These are phyloP conservation scores for Moniliella sp. DNA, from an alignment of 1,284 basidiomycete genomes.

Conservation along the genomic window DNA sequence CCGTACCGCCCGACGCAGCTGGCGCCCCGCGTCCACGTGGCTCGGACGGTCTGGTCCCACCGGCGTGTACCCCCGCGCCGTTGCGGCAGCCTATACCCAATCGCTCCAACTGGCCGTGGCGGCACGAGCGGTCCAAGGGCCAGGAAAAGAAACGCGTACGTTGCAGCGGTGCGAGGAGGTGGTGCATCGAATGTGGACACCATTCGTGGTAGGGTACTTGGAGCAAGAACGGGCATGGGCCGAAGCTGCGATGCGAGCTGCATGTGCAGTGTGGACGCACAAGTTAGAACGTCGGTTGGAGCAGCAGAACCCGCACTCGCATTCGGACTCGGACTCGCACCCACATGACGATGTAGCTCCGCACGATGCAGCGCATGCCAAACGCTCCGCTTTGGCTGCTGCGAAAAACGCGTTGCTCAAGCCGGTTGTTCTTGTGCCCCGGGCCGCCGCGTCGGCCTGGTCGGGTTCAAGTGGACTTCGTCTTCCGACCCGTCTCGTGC, in stretches of 20 bases:
- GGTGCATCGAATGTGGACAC: slow-evolving; percentile 68
- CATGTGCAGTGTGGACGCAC: slow-evolving; percentile 50
- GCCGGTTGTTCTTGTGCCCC: slow-evolving; percentile 84
- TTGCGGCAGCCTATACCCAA: slow-evolving; percentile 70
- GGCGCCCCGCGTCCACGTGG: no score
- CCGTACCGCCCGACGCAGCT: no score
- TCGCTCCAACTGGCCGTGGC: slow-evolving; percentile 60
- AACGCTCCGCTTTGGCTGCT: slow-evolving; percentile 70
- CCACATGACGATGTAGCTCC: slow-evolving; percentile 63
- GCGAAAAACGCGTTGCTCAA: slow-evolving; percentile 72
- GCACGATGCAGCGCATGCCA: slow-evolving; percentile 70
- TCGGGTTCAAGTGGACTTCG: slow-evolving; percentile 11
- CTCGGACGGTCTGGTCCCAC: no score
- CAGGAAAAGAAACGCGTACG: slow-evolving; percentile 49
- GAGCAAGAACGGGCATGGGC: slow-evolving; percentile 72
- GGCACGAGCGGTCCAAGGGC: slow-evolving; percentile 15
- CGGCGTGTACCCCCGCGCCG: slow-evolving; percentile 73
- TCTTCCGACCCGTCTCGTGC: neutral
- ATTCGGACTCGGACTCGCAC: slow-evolving; percentile 72
- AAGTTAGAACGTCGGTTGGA: slow-evolving; percentile 3
- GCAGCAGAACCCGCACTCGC: slow-evolving; percentile 29
- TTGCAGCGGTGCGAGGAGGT: slow-evolving; percentile 61
- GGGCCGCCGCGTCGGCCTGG: slow-evolving; percentile 45
- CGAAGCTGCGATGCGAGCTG: slow-evolving; percentile 50
- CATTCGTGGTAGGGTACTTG: slow-evolving; percentile 86